Evolutionary conservation across 1,284 basidiomycete species (phyloP).

Genomic region (Puccinia triticina): DNA sequence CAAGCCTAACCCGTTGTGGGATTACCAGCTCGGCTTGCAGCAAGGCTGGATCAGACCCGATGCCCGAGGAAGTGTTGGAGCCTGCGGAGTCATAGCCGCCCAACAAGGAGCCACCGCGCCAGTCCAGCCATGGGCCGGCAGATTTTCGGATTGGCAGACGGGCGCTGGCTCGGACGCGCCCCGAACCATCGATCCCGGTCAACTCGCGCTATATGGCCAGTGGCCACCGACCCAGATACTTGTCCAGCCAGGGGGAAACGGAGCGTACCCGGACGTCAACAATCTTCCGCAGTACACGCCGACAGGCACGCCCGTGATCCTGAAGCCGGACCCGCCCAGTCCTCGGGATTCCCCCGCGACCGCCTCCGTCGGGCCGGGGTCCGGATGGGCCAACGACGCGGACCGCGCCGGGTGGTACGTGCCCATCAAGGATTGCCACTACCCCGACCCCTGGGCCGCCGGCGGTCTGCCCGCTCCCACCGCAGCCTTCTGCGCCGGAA

Average conservation of each 20-base stretch:
- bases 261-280: constrained; percentile 55
- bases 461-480: constrained; percentile 34
- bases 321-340: constrained; percentile 51
- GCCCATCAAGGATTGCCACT: constrained; percentile 70
- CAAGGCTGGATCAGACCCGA: constrained; percentile 54
- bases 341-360: constrained; percentile 16
- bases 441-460: constrained; percentile 78
- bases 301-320: constrained; percentile 61
- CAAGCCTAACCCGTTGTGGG: constrained; percentile 54
- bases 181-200: constrained; percentile 24
- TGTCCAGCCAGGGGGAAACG: constrained; percentile 19
- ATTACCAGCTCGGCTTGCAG: constrained; percentile 53
- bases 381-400: constrained; percentile 75
- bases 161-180: constrained; percentile 18
- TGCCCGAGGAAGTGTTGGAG: constrained; percentile 34
- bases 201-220: constrained; percentile 21
- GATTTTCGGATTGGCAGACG: constrained; percentile 23
- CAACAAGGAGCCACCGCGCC: constrained; percentile 29
- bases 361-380: constrained; percentile 53
- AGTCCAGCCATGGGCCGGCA: constrained; percentile 9
- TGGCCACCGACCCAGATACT: constrained; percentile 37
- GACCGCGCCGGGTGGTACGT: constrained; percentile 67
- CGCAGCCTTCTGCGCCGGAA: constrained; percentile 12
- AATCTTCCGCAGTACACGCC: constrained; percentile 65
- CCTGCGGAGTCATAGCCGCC: constrained; percentile 12